Base-by-base conservation (phyloP, 345 rosid genomes). In the Rhizophora mangle region DNA sequence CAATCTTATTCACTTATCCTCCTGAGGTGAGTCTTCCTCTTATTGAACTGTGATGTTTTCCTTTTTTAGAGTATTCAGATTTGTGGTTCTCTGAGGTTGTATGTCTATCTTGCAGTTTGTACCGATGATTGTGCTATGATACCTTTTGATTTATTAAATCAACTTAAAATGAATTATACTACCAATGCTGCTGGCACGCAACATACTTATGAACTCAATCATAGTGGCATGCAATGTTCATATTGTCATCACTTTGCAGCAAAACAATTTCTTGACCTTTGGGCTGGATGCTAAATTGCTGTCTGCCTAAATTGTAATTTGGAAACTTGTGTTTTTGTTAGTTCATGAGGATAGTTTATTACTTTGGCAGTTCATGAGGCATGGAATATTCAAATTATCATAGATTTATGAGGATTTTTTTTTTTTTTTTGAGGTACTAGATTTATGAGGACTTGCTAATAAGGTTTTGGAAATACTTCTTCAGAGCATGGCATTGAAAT, bases 1-100 rank as follows among this genome's bases (percentile, higher is more conserved):
- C 98, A 0, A 89, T 96, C 49, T 74, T 96, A 70, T 92, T 89
- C 74, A 92, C 99, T 29, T 90, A 92, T 82, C 97, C 99, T 68
- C 99, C 83, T 36, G 84, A 79, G 83, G 99, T 86, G 67, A 82
- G 85, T 75, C 74, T 24, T 49, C 53, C 24, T 24, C 0, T 43
- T 57, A 39, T 52, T 43, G 49, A 43, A 13, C 49, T 43, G 18
- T 13, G 49, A 3, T 43, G 15, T 43, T 43, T 43, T 13, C 18
- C 0, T 43, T 13, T 43, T 13, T 43, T 43, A 43, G 49, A 43
- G 15, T 11, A 11, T 43, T 11, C 18, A 3, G 18, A 13, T 13
- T 43, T 43, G 49, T 11, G 49, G 18, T 13, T 43, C 18, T 43
- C 49, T 18, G 1, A 11, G 16, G 16, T 13, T 43, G 49, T 43